Base-by-base conservation (phyloP, 1,284 basidiomycete species). In the Exsudoporus floridanus region DNA sequence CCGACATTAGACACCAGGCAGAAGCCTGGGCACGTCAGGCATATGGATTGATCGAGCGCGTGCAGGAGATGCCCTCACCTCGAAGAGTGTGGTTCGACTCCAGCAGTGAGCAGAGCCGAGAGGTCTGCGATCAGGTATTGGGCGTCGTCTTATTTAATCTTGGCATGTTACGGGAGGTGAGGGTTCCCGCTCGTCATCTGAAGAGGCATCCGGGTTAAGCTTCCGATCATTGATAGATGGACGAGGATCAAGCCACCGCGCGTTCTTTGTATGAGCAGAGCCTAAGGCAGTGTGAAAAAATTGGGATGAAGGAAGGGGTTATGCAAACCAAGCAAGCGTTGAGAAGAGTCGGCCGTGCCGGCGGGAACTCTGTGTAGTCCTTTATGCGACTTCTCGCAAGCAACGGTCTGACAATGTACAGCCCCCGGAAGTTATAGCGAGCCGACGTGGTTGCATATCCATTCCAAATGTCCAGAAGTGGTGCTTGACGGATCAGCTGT, bases 81-180 rank as follows among this genome's bases (percentile, higher is more conserved):
- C 63, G 34, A 62, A 61, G 46, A 61, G 52, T 57, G 10, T 71
- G 66, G 66, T 62, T 70, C 31, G 44, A 42, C 14, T 51, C 51
- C 5, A 18, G 42, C 27, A 47, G 19, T 30, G 55, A 54, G 13
- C 46, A 49, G n/a, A 55, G 14, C 34, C 55, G 40, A 50, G 66
- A 66, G 13, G 54, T 69, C 0, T 89, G 87, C 54, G 83, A 87
- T 52, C 70, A 78, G 37, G 79, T 79, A 0, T 75, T 83, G 33
- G 81, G 80, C 3, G 81, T 79, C 4, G 74, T 82, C 21, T 62
- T 88, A 19, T 88, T 81, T 63, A 89, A 88, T 56, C 68, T 85
- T 33, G 87, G 78, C 4, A 70, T 73, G 25, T 57, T 80, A 42
- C 70, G 73, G 0, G 79, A 81, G 71, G 79, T 77, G 34, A 42